A percentile compares a stretch with the other conserved stretches of the same genome.
These are phyloP conservation scores for Talaromyces wortmannii DNA, from an alignment of 495 filamentous ascomycete genomes.

Conservation along the genomic window DNA sequence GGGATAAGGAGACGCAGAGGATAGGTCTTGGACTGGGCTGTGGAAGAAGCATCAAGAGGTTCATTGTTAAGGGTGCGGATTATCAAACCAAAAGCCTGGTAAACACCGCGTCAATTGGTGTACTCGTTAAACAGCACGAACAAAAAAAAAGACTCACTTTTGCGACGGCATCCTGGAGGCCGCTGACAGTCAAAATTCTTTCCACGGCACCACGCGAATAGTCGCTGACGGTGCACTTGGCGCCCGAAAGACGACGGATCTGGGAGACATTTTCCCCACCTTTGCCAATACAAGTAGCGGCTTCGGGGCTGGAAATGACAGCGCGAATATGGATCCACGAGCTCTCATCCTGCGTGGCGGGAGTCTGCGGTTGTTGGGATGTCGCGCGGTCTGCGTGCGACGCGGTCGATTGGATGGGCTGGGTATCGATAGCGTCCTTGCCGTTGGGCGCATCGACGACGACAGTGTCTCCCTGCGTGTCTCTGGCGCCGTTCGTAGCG, in stretches of 20 bases:
- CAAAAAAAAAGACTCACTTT: constrained; percentile 57
- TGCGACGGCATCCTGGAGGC: constrained; percentile 88
- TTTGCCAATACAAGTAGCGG: constrained; percentile 96
- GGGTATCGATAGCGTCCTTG: constrained; percentile 38
- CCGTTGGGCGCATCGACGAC: constrained; percentile 66
- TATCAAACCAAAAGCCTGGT: constrained; percentile 91
- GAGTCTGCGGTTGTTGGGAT: constrained; percentile 43
- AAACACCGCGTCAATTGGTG: background rate
- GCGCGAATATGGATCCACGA: constrained; percentile 95
- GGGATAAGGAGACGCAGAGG: constrained; percentile 92
- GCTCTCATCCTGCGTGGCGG: constrained; percentile 72
- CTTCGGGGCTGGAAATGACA: constrained; percentile 92
- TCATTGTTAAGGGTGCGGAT: constrained; percentile 98
- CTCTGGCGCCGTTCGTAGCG: constrained; percentile 32
- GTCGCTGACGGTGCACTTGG: constrained; percentile 97
- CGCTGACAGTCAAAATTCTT: constrained; percentile 93
- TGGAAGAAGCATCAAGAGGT: constrained; percentile 77
- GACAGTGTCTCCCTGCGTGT: constrained; percentile 49
- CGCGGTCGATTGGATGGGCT: constrained; percentile 61
- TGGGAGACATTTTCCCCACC: constrained; percentile 96
- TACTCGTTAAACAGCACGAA: constrained; percentile 5
- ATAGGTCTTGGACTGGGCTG: constrained; percentile 91
- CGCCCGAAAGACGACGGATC: constrained; percentile 83
- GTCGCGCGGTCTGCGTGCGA: constrained; percentile 46
- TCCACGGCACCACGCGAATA: constrained; percentile 95